Evolutionary conservation across 148 eudicot genomes (phyloP).

Genomic region (Chenopodium suecicum): DNA sequence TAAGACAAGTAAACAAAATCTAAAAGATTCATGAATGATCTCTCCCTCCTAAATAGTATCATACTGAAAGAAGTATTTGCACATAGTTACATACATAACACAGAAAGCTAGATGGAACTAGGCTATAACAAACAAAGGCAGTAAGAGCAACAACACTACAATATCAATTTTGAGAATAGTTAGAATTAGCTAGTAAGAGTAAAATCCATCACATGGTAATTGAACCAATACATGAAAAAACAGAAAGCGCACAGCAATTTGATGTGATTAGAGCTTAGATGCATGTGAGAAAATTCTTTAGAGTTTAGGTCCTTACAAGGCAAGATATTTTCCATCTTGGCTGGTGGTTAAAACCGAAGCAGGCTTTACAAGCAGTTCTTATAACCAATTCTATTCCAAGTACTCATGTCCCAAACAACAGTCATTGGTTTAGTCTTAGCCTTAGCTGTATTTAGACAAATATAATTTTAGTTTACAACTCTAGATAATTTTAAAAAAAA

Average conservation of each 20-base stretch:
- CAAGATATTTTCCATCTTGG: slow-evolving; percentile 93
- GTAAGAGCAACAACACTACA: background rate
- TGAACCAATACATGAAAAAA: background rate
- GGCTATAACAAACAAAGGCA: background rate
- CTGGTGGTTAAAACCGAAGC: slow-evolving; percentile 79
- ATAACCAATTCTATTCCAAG: slow-evolving; percentile 89
- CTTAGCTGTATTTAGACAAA: slow-evolving; percentile 39
- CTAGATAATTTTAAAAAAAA: background rate
- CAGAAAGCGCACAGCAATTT: background rate
- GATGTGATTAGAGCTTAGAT: background rate
- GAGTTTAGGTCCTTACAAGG: slow-evolving; percentile 56
- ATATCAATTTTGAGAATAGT: background rate
- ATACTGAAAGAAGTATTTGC: background rate
- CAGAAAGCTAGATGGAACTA: background rate
- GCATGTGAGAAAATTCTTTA: slow-evolving; percentile 1
- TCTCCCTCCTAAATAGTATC: background rate
- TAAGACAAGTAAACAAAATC: background rate
- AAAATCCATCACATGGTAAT: background rate
- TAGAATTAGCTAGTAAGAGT: background rate
- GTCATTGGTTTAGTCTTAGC: slow-evolving; percentile 55
- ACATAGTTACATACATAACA: background rate
- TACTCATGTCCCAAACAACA: slow-evolving; percentile 91
- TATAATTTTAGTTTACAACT: background rate
- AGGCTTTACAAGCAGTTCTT: slow-evolving; percentile 72
- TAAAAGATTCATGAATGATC: background rate